These are phyloP conservation scores for Hypoxylon sp. DNA, from an alignment of 2,329 filamentous ascomycete species.

Conservation along the genomic window DNA sequence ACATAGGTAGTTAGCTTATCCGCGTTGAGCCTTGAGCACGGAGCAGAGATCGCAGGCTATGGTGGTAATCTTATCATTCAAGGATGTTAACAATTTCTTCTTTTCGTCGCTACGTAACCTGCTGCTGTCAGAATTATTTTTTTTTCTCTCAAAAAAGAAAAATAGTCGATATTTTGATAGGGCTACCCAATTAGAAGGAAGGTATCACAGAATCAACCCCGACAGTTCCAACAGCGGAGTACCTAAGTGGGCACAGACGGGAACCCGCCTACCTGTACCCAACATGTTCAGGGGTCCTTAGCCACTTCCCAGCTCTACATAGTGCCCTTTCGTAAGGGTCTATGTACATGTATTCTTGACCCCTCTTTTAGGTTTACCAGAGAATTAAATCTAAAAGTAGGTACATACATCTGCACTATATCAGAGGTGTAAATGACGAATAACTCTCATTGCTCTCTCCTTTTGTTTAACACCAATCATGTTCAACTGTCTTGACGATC, in stretches of 20 bases:
- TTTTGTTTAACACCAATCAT: conserved; percentile 22
- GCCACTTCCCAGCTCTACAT: no score
- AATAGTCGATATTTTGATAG: conserved; percentile 30
- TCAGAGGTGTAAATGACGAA: neutral
- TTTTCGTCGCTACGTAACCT: conserved; percentile 26
- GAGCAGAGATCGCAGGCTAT: conserved; percentile 27
- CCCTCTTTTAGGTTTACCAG: conserved; percentile 7
- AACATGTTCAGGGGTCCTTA: conserved; percentile 14
- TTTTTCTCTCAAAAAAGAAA: no score
- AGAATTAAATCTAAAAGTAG: neutral
- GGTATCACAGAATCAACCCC: conserved; percentile 13
- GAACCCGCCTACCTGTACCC: conserved; percentile 9
- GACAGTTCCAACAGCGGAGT: neutral
- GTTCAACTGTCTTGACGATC: conserved; percentile 10
- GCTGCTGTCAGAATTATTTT: neutral
- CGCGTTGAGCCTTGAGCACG: neutral
- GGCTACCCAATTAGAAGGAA: conserved; percentile 32
- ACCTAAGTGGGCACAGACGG: conserved; percentile 1
- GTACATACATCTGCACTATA: neutral
- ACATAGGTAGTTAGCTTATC: conserved; percentile 15
- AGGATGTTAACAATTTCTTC: neutral
- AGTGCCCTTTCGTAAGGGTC: no score
- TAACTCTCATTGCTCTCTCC: neutral
- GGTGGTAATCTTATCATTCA: conserved; percentile 17
- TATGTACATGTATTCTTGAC: neutral